Conservation (phyloP, 2,329 filamentous ascomycete species). For the Capronia epimyces region DNA sequence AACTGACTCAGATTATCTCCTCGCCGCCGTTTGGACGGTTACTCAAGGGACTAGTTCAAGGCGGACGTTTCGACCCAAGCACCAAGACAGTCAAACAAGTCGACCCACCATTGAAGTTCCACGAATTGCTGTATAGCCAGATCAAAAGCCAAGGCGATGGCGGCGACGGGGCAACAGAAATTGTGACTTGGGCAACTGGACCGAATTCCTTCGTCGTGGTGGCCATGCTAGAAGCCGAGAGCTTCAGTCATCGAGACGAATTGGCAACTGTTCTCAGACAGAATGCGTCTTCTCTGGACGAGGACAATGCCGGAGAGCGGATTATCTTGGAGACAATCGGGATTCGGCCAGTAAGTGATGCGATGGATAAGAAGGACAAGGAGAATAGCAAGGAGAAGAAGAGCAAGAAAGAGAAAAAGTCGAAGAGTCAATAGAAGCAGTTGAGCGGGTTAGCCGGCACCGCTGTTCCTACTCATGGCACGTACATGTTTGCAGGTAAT, state of each 20-base stretch:
- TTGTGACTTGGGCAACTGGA: constrained; percentile 79
- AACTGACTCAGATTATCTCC: constrained; percentile 50
- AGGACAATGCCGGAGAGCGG: constrained; percentile 45
- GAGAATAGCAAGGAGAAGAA: constrained; percentile 1
- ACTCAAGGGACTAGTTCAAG: constrained; percentile 85
- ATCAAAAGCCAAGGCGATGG: constrained; percentile 44
- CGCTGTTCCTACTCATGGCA: too few species aligned
- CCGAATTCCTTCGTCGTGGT: constrained; percentile 82
- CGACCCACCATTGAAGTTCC: constrained; percentile 74
- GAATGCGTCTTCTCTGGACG: constrained; percentile 49
- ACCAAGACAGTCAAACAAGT: constrained; percentile 62
- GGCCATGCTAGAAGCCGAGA: constrained; percentile 67
- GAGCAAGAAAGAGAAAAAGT: constrained; percentile 5
- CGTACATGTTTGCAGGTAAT: too few species aligned
- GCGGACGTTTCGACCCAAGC: constrained; percentile 74
- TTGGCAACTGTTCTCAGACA: constrained; percentile 63
- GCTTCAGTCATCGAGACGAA: constrained; percentile 62
- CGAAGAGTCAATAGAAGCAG: not conserved
- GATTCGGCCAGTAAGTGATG: not conserved
- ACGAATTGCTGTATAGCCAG: constrained; percentile 70
- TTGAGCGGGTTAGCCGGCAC: not conserved
- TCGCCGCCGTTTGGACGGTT: constrained; percentile 68
- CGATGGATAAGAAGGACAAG: constrained; percentile 7
- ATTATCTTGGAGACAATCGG: constrained; percentile 37
- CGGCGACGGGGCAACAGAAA: constrained; percentile 50